Conservation (phyloP, 768 basidiomycete species). For the Phanerodontia chrysosporium region DNA sequence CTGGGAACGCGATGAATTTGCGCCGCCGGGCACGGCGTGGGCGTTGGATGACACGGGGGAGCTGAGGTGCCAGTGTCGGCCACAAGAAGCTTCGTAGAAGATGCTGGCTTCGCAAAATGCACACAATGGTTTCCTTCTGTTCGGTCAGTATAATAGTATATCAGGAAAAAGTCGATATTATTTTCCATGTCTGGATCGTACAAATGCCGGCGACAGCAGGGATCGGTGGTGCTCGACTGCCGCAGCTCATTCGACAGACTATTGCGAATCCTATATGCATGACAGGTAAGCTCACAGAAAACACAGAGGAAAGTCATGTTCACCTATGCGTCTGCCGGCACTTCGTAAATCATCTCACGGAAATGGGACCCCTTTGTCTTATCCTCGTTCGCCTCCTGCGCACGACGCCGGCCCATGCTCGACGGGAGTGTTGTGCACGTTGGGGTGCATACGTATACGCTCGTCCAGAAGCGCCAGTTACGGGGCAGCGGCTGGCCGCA, state of each 20-base stretch:
- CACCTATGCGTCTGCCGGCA: neutral
- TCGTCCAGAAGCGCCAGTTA: neutral
- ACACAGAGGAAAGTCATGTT: neutral
- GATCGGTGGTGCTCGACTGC: no score
- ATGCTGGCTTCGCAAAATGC: no score
- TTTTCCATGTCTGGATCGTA: no score
- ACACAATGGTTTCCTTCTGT: no score
- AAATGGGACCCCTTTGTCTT: neutral
- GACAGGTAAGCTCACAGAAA: no score
- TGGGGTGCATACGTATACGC: neutral
- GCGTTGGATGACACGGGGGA: neutral
- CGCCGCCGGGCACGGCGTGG: neutral
- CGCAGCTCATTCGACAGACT: no score
- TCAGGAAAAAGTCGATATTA: no score
- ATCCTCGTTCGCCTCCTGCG: neutral
- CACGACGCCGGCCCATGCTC: neutral
- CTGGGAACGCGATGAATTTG: conserved; percentile 1
- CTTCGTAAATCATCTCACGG: neutral
- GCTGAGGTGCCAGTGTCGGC: neutral
- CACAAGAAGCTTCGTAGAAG: no score
- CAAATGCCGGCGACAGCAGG: no score
- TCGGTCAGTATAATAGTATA: no score
- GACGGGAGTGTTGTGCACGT: neutral
- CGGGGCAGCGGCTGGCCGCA: neutral
- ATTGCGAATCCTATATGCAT: no score